Evolutionary conservation across 2,329 filamentous ascomycete species (phyloP), one percentile per base, ranked within the genome.

Genomic region (Apiospora phragmitis): DNA sequence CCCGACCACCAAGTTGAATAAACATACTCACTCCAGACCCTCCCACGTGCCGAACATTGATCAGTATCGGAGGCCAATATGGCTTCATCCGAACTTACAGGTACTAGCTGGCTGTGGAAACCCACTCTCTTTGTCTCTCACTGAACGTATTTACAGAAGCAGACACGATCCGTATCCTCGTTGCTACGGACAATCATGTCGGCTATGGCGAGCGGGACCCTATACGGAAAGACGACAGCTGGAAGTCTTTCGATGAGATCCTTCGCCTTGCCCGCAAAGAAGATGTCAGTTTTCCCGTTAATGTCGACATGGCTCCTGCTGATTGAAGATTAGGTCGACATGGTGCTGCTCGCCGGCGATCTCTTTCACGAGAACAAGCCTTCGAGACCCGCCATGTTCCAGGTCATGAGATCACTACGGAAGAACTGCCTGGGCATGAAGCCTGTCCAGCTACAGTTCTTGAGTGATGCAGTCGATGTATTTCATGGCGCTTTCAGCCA

Each of bases 321-420:
- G 72, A n/a, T 47, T n/a, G 9, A n/a, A 2, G 9, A 43, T 32
- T 71, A 91, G 88, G 89, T 99, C 74, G 96, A 99, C 81, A 98
- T 99, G 96, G 93, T 99, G 0, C 87, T 99, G 2, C 90, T 99
- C 5, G 95, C 92, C 3, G 96, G 96, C 65, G 96, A 99, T 79
- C 88, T 99, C 1, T 99, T 99, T 79, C 97, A 99, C 80, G 95
- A 99, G 76, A 99, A 99, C 81, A 97, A 97, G 77, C 97, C 96
- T 3, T 98, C 94, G 8, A 90, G 96, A 71, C 97, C 98, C 79
- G 92, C 95, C 38, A 93, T 99, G 89, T 98, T 96, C 80, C 94
- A 99, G 79, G 96, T 99, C 72, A 98, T 98, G 94, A 91, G 94
- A 42, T 96, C 94, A 2, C 86, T 99, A 41, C 91, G 96, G 69